These are phyloP conservation scores for Aspergillus sclerotiicarbonarius DNA, from an alignment of 495 filamentous ascomycete species.

Conservation along the genomic window DNA sequence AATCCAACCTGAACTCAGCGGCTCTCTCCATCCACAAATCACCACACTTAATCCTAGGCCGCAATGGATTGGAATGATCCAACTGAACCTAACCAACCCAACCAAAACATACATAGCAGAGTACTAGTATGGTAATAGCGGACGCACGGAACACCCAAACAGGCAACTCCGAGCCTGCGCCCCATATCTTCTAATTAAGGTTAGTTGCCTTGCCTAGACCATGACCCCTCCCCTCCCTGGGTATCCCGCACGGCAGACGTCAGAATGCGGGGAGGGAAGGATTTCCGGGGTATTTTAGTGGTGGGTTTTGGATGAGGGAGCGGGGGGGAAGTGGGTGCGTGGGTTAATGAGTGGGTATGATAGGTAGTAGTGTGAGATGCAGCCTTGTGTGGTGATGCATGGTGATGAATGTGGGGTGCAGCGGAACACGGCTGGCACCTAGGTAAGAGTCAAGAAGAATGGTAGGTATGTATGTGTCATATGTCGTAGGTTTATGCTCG, in stretches of 20 bases:
- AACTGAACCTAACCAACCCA: not conserved
- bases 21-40: no score
- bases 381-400: not conserved
- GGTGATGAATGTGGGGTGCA: not conserved
- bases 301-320: no score
- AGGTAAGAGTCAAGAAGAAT: not conserved
- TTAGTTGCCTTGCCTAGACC: not conserved
- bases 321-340: not conserved
- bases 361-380: not conserved
- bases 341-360: not conserved
- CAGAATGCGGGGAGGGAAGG: not conserved
- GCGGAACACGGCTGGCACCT: not conserved
- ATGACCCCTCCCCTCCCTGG: not conserved
- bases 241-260: not conserved
- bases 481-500: not conserved
- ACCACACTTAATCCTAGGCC: no score
- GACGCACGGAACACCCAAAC: not conserved
- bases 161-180: not conserved
- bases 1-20: no score
- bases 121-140: not conserved
- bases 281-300: not conserved
- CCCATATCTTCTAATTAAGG: not conserved
- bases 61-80: not conserved
- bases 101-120: not conserved
- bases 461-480: not conserved